Conservation (phyloP, 441 rosid species). For the Omphalea diandra region DNA sequence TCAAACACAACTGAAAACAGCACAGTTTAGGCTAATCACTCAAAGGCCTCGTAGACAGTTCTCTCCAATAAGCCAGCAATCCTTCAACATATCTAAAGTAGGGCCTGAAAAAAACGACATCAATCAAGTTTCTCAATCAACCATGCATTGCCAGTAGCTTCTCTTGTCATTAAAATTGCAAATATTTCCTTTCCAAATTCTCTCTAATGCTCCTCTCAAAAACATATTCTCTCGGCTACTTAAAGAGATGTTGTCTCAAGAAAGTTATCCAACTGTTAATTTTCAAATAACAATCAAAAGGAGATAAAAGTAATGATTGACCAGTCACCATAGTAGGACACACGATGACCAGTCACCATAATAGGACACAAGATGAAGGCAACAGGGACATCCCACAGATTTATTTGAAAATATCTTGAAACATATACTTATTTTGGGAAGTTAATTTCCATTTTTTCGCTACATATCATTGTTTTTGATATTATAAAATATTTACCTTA, state of each 20-base stretch:
- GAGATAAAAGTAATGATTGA: not conserved
- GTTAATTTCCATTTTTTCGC: too few relatives aligned
- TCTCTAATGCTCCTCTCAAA: not conserved
- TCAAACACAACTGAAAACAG: not conserved
- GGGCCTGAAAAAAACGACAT: not conserved
- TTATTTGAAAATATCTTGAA: too few relatives aligned
- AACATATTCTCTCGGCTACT: too few relatives aligned
- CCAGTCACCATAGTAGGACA: not conserved
- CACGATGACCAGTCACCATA: not conserved
- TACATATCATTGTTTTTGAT: too few relatives aligned
- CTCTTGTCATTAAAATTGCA: too few relatives aligned
- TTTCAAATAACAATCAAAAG: not conserved
- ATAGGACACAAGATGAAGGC: not conserved
- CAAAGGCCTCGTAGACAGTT: not conserved
- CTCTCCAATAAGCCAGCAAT: not conserved
- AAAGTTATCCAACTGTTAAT: not conserved
- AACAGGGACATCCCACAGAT: not conserved
- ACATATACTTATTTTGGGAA: too few relatives aligned
- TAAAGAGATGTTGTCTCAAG: too few relatives aligned
- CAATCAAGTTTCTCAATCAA: not conserved
- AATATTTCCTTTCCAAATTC: not conserved
- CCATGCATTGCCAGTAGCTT: not conserved
- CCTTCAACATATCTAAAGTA: too few relatives aligned
- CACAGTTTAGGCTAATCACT: not conserved
- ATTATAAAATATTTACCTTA: too few relatives aligned